Evolutionary conservation across 768 basidiomycete species (phyloP), one percentile per base, ranked within the genome.

Genomic region (Mrakia gelida): DNA sequence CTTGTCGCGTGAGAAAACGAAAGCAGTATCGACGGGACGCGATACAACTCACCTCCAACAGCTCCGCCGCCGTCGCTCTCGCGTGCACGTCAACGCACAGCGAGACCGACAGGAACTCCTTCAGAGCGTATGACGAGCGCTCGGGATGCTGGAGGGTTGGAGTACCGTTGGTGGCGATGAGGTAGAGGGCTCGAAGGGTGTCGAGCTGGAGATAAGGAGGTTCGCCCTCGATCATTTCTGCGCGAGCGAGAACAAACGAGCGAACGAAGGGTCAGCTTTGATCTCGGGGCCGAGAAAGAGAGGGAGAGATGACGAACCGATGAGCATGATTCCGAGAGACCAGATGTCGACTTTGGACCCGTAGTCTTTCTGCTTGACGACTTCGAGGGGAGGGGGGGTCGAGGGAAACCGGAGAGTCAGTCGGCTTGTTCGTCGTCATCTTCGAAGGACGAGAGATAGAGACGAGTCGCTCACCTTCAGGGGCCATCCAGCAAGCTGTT

Each of bases 401-500:
- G 45, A 45, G 15, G 11, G 45, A 45, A 10, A 15, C 1, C 9
- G 15, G 11, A 13, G 11, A 45, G 45, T 45, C 45, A 45, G 45
- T n/a, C n/a, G n/a, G n/a, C n/a, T n/a, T n/a, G 11, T 45, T 7
- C 15, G 45, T 45, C 45, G 9, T 15, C 45, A 1, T 45, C 45
- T 15, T 45, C 45, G 45, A 13, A 15, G 45, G 45, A 43, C 11
- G 45, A 45, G 11, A 45, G 41, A 43, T 6, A 43, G 41, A 43
- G 5, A 45, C 38, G 38, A 38, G 38, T 38, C 38, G 45, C 45
- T 11, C 5, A 45, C 45, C 45, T 45, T 45, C 45, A 45, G 95
- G 95, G 3, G 95, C 95, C 95, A 97, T 97, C 95, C 95, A 96
- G 85, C 96, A 96, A 0, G 95, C 95, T 15, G 94, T 96, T 49